phyloP scores from a whole-genome alignment of 2,329 filamentous ascomycete species.

The Phaeosphaeria sp. region DNA sequence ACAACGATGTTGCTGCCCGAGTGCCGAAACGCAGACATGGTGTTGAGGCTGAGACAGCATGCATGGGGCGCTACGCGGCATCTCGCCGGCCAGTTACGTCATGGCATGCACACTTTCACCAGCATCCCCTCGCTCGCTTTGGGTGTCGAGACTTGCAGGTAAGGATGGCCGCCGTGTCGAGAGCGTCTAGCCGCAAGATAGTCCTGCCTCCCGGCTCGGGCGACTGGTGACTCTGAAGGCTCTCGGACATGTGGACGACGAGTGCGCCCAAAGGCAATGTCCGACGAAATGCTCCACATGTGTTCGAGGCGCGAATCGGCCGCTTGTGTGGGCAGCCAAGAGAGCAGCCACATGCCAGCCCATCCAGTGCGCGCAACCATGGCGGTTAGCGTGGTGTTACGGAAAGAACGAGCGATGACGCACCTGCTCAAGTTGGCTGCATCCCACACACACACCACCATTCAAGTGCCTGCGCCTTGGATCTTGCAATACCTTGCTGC shows the following conservation, averaged over 20 bases:
- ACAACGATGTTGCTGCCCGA: not conserved
- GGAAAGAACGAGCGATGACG: not conserved
- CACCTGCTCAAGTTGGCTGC: conserved; percentile 15
- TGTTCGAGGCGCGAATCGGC: not conserved
- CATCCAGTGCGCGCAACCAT: not conserved
- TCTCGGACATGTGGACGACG: not conserved
- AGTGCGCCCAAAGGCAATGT: not conserved
- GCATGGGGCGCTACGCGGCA: not conserved
- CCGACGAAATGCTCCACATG: not conserved
- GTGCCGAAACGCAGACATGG: not conserved
- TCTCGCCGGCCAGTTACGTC: not conserved
- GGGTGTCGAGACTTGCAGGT: not conserved
- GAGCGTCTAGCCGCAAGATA: not conserved
- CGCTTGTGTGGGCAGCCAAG: not conserved
- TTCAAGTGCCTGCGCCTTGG: conserved; percentile 10
- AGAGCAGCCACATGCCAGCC: not conserved
- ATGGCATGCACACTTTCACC: not conserved
- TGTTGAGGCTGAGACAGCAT: conserved; percentile 19
- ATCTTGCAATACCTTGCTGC: conserved; percentile 20
- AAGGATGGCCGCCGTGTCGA: not conserved
- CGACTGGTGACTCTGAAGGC: not conserved
- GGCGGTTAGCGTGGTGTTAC: not conserved
- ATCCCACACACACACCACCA: conserved; percentile 24
- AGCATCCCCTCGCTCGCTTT: not conserved
- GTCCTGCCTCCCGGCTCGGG: not conserved